These are phyloP conservation scores for Gossypium herbaceum DNA, from an alignment of 345 rosid genomes.

Conservation along the genomic window DNA sequence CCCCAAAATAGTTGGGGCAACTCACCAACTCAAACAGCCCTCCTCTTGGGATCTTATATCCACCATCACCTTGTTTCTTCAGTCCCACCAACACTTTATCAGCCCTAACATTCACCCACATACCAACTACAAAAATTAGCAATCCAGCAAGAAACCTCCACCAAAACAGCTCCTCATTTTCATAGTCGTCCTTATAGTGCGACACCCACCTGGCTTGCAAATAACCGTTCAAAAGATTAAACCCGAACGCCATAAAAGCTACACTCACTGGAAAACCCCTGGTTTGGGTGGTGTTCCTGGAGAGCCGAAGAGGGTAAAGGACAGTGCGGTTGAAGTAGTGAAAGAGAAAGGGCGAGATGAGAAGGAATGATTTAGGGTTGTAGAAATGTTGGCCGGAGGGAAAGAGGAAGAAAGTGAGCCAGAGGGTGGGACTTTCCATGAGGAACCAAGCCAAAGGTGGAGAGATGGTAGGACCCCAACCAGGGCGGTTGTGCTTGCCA, in stretches of 20 bases:
- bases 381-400: constrained; percentile 55
- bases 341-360: constrained; percentile 61
- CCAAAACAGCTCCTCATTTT: constrained; percentile 48
- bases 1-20: constrained; percentile 89
- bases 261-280: constrained; percentile 45
- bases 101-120: constrained; percentile 66
- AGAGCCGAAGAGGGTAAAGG: constrained; percentile 75
- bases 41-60: constrained; percentile 73
- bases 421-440: constrained; percentile 86
- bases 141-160: constrained; percentile 45
- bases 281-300: constrained; percentile 5
- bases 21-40: constrained; percentile 79
- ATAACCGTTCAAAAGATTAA: constrained; percentile 64
- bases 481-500: constrained; percentile 84
- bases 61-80: constrained; percentile 60
- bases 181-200: constrained; percentile 58
- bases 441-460: constrained; percentile 84
- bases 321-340: constrained; percentile 79
- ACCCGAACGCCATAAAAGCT: constrained; percentile 61
- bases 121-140: constrained; percentile 50
- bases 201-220: constrained; percentile 82
- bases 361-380: constrained; percentile 53
- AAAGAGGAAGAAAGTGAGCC: constrained; percentile 68
- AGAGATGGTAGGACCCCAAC: constrained; percentile 85
- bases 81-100: constrained; percentile 62